Percentiles rank a stretch among this genome's conserved stretches.
These are phyloP conservation scores for Lindgomyces ingoldianus DNA, from an alignment of 495 filamentous ascomycete species.

Conservation along the genomic window DNA sequence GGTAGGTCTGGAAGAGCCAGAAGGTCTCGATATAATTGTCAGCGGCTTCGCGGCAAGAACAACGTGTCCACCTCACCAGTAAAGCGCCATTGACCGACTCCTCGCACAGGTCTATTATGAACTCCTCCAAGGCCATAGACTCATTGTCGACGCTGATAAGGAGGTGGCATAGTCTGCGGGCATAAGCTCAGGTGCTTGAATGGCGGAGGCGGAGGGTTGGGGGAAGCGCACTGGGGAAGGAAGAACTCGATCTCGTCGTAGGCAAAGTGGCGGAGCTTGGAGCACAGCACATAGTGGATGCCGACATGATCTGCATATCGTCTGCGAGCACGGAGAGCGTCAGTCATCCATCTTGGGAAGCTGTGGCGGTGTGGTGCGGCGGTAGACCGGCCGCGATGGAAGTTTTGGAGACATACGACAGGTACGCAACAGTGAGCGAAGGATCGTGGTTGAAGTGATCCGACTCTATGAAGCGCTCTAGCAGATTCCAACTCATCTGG, in stretches of 20 bases:
- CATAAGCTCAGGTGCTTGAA: conserved; percentile 25
- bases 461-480: conserved; percentile 76
- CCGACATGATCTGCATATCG: conserved; percentile 81
- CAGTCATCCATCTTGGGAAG: conserved; percentile 10
- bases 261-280: conserved; percentile 75
- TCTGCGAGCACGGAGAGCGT: conserved; percentile 44
- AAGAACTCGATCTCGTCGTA: conserved; percentile 86
- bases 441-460: conserved; percentile 82
- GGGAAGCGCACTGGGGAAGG: conserved; percentile 58
- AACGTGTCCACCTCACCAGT: conserved; percentile 55
- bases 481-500: conserved; percentile 59
- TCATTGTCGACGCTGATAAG: conserved; percentile 78
- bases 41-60: conserved; percentile 9
- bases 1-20: conserved; percentile 80
- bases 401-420: conserved; percentile 59
- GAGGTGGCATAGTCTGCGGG: conserved; percentile 66
- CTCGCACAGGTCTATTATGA: conserved; percentile 75
- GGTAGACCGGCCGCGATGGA: conserved; percentile 20
- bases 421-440: conserved; percentile 75
- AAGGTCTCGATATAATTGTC: conserved; percentile 60
- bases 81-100: conserved; percentile 76
- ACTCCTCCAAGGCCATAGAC: conserved; percentile 80
- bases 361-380: conserved; percentile 17
- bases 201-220: not conserved
- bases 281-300: conserved; percentile 77